phyloP scores from a whole-genome alignment of 2,329 filamentous ascomycete species.

The Amauroascus verrucosus region DNA sequence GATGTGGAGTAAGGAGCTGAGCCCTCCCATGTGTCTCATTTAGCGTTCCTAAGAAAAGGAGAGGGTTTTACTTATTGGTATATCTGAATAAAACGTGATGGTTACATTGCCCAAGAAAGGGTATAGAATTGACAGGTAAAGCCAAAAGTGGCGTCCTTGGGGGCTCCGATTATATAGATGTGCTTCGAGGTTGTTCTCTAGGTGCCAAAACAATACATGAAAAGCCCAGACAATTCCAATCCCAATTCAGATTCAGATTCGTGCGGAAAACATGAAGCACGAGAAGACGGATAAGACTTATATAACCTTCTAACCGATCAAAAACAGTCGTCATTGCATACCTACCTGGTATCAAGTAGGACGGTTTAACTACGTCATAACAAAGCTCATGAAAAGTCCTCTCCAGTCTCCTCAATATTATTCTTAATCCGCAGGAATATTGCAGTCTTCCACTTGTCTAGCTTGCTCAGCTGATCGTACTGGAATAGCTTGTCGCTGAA shows the following conservation, averaged over 20 bases:
- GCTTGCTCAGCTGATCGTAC: constrained; percentile 82
- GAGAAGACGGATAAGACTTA: not conserved
- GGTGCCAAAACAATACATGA: not conserved
- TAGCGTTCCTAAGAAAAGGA: no score
- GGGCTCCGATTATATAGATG: not conserved
- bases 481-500: constrained; percentile 82
- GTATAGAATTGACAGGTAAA: not conserved
- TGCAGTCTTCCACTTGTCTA: constrained; percentile 96
- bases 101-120: not conserved
- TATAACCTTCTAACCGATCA: not conserved
- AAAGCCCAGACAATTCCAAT: not conserved
- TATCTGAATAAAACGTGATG: no score
- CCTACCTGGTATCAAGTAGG: not conserved
- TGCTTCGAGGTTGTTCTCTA: not conserved
- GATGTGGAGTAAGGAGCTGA: not conserved
- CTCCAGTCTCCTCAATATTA: constrained; percentile 60
- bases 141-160: not conserved
- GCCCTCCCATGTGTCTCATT: no score
- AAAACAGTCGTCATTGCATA: not conserved
- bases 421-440: constrained; percentile 75
- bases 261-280: not conserved
- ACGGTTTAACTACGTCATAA: not conserved
- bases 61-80: no score
- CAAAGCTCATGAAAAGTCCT: constrained; percentile 53
- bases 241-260: not conserved